phyloP scores from a whole-genome alignment of 2,329 filamentous ascomycete genomes.

The Aureobasidium sp. region DNA sequence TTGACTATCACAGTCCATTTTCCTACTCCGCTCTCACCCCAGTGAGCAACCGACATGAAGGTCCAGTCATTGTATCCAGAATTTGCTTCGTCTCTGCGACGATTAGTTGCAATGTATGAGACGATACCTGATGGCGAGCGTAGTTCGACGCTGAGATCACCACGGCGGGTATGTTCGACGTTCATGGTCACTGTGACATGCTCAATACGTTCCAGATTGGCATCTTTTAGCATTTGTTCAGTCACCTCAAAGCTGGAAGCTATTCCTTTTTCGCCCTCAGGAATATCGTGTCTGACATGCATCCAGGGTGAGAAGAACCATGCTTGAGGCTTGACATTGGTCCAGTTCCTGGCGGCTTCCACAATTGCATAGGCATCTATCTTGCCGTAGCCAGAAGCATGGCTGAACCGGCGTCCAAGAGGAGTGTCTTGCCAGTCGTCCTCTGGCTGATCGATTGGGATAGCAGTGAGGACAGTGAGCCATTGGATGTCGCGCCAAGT shows the following conservation, averaged over 20 bases:
- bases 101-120: slow-evolving; percentile 72
- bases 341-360: slow-evolving; percentile 75
- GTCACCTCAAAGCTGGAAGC: slow-evolving; percentile 77
- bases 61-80: slow-evolving; percentile 90
- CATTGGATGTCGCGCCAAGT: slow-evolving; percentile 95
- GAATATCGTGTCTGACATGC: slow-evolving; percentile 76
- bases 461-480: slow-evolving; percentile 73
- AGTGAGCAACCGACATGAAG: slow-evolving; percentile 97
- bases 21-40: slow-evolving; percentile 81
- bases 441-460: slow-evolving; percentile 64
- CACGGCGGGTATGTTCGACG: slow-evolving; percentile 73
- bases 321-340: slow-evolving; percentile 85
- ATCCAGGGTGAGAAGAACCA: slow-evolving; percentile 95
- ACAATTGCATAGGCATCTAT: slow-evolving; percentile 81
- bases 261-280: slow-evolving; percentile 73
- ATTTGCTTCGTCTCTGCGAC: slow-evolving; percentile 56
- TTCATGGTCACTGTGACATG: slow-evolving; percentile 99
- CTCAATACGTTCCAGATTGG: slow-evolving; percentile 80
- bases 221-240: slow-evolving; percentile 64
- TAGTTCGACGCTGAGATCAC: slow-evolving; percentile 87
- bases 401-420: slow-evolving; percentile 80
- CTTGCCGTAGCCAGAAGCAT: slow-evolving; percentile 93
- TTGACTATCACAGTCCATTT: slow-evolving; percentile 89
- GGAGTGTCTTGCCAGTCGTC: slow-evolving; percentile 75
- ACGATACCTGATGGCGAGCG: slow-evolving; percentile 73